A percentile compares a stretch with the other conserved stretches of the same genome.
Conservation (phyloP, 257 asterid genomes). For the Perilla frutescens region DNA sequence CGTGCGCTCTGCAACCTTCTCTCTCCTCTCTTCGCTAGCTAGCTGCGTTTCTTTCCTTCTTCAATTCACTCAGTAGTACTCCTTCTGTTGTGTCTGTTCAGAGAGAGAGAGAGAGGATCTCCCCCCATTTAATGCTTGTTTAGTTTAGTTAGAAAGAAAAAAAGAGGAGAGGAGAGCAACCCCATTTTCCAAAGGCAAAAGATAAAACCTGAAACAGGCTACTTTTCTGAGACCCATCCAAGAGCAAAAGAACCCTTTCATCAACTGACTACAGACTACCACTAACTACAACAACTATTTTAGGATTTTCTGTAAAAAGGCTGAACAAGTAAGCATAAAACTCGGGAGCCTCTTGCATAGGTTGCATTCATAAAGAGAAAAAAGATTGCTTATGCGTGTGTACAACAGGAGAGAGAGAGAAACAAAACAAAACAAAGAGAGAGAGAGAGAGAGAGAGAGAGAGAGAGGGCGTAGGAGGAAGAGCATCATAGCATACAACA, state of each 20-base stretch:
- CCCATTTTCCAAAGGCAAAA: constrained; percentile 45
- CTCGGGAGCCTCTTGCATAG: constrained; percentile 82
- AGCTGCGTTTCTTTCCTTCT: constrained; percentile 19
- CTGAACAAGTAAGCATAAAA: constrained; percentile 78
- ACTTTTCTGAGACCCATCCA: constrained; percentile 28
- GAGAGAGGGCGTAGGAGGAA: not conserved
- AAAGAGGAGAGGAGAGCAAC: not conserved
- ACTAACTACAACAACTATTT: constrained; percentile 46
- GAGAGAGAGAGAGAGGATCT: not conserved
- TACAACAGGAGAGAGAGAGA: constrained; percentile 38
- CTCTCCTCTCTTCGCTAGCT: constrained; percentile 1
- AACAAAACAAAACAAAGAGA: not conserved
- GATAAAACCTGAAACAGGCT: constrained; percentile 40
- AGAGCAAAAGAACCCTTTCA: constrained; percentile 25
- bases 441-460: not conserved
- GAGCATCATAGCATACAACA: too few species aligned
- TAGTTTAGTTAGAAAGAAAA: too few species aligned
- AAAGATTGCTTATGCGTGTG: constrained; percentile 60
- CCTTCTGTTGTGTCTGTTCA: constrained; percentile 10
- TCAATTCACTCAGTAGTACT: not conserved
- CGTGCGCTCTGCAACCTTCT: constrained; percentile 38
- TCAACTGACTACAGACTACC: constrained; percentile 31
- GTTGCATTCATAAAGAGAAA: constrained; percentile 38
- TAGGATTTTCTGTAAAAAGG: constrained; percentile 77
- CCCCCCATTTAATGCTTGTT: too few species aligned